Evolutionary conservation across 1,139 yeast genomes (phyloP), one percentile per base, ranked within the genome.

Genomic region (Nakaseomyces bracarensis): DNA sequence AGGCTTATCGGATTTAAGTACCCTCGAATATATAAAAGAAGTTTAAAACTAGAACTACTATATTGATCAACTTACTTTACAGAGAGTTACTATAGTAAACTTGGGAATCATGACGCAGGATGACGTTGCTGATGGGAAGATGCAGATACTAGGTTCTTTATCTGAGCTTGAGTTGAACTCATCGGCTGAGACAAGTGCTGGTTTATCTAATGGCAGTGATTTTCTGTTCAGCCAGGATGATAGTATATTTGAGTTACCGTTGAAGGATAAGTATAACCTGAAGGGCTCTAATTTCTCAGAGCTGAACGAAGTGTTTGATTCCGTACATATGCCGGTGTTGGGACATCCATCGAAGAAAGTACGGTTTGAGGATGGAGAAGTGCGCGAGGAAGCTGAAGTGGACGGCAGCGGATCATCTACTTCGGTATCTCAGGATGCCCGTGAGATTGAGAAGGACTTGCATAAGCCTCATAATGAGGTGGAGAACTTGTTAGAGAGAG

Each of bases 221-320:
- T 33, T 20, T 11, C 6, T 33, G 16, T 33, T 20, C 14, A 33
- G 19, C 18, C 36, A 33, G 5, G 36, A 33, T 8, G 36, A 33
- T 14, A 33, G 36, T 33, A 20, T 33, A 20, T 33, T 33, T 13
- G 36, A 33, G 26, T 13, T 33, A 8, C 36, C 36, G 9, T 20
- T 33, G 26, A 33, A 33, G 18, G 26, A 20, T n/a, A 21, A 21
- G 9, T 33, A 33, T 15, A 33, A 33, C 6, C 14, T 33, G 18
- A 30, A 30, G 13, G 34, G 34, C 22, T 18, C 34, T 16, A 33
- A 33, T 26, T 33, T 33, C 18, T 33, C 36, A n/a, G 36, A 33
- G 36, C 18, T 33, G 16, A 33, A 33, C 21, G 36, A 33, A 7
- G 25, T 8, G 6, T 8, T 33, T 5, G 4, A 10, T n/a, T 15